Conservation (phyloP, 192 early-diverging fungal genomes). For the Phycomyces nitens region DNA sequence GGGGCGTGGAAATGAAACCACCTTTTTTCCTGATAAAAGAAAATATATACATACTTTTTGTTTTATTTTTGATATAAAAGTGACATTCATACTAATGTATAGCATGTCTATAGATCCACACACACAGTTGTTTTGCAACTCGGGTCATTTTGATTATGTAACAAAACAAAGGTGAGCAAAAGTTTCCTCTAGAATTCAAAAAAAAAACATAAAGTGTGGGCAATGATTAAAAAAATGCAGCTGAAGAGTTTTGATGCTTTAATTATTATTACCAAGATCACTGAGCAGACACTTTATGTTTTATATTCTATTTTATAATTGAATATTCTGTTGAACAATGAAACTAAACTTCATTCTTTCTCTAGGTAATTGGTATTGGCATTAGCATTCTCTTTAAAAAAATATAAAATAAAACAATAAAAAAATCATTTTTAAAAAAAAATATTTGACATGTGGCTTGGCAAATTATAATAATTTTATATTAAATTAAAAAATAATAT, state of each 20-base stretch:
- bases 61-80: background rate
- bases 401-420: no score
- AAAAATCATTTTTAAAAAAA: no score
- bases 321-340: no score
- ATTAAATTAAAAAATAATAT: no score
- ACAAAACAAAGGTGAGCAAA: no score
- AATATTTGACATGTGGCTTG: no score
- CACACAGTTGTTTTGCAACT: no score
- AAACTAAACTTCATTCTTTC: background rate
- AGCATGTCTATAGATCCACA: no score
- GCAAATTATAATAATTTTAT: no score
- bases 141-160: no score
- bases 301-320: background rate
- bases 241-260: constrained; percentile 22
- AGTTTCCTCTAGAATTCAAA: no score
- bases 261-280: constrained; percentile 29
- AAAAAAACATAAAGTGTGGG: background rate
- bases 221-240: constrained; percentile 22
- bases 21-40: constrained; percentile 2
- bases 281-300: constrained; percentile 12
- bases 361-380: background rate
- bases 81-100: background rate
- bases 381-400: no score
- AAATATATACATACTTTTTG: constrained; percentile 1
- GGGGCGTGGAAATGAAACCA: constrained; percentile 20